These are phyloP conservation scores for Coelastrella sp. DNA, from an alignment of 139 green algal species.

Conservation along the genomic window DNA sequence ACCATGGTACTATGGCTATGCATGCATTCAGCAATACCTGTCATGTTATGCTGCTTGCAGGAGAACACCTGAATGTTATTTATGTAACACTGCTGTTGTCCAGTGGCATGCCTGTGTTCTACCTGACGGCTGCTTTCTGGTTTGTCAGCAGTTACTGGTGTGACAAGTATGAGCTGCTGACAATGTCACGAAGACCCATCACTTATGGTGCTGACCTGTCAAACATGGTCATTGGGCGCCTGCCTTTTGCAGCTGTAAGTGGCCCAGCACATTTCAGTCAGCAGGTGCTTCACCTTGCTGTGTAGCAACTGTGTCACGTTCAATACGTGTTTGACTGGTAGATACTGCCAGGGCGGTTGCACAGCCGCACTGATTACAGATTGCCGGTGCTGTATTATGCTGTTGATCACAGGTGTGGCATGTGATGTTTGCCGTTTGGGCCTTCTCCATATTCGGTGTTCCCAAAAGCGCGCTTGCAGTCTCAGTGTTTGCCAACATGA, in stretches of 20 bases:
- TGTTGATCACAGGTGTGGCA: conserved; percentile 55
- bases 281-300: not conserved
- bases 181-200: conserved; percentile 57
- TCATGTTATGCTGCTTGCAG: not conserved
- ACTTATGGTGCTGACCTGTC: conserved; percentile 57
- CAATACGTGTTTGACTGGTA: too few relatives aligned
- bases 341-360: too few relatives aligned
- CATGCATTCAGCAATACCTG: not conserved
- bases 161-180: conserved; percentile 73
- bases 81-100: conserved; percentile 66
- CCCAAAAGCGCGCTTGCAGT: conserved; percentile 11
- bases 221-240: conserved; percentile 39
- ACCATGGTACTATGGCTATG: not conserved
- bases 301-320: too few relatives aligned
- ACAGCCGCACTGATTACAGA: too few relatives aligned
- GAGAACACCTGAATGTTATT: conserved; percentile 67
- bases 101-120: conserved; percentile 61
- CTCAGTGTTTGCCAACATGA: not conserved
- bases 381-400: too few relatives aligned
- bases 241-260: conserved; percentile 58
- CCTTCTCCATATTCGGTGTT: conserved; percentile 61
- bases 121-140: conserved; percentile 53
- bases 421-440: conserved; percentile 62
- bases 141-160: conserved; percentile 59
- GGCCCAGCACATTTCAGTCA: too few relatives aligned